phyloP scores from a whole-genome alignment of 2,329 filamentous ascomycete species.

The Ophiostoma australiae region DNA sequence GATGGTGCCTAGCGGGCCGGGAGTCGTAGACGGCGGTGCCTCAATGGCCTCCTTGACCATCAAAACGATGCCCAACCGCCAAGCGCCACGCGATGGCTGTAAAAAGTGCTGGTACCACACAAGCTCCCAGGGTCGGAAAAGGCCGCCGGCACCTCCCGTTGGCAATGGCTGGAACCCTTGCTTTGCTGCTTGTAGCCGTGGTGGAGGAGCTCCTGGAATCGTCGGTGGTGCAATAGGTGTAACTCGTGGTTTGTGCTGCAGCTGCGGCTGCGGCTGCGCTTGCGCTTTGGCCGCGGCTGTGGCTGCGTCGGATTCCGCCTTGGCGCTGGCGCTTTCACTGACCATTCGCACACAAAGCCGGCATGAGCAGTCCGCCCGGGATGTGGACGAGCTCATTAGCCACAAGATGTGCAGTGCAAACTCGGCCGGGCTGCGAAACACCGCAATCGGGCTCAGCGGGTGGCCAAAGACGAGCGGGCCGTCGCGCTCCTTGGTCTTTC shows the following conservation, averaged over 20 bases:
- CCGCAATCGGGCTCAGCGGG: constrained; percentile 26
- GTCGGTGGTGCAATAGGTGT: constrained; percentile 1
- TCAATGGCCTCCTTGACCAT: constrained; percentile 19
- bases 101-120: constrained; percentile 37
- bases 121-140: constrained; percentile 36
- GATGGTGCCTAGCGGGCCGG: constrained; percentile 28
- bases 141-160: not conserved
- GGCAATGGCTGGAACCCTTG: not conserved
- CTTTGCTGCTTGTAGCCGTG: not conserved
- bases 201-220: not conserved
- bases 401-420: constrained; percentile 50
- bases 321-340: constrained; percentile 21
- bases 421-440: constrained; percentile 49
- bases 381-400: constrained; percentile 45
- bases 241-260: not conserved
- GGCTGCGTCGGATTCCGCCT: not conserved
- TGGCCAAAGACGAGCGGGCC: constrained; percentile 33
- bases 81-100: constrained; percentile 32
- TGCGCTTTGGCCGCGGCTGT: not conserved
- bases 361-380: constrained; percentile 49
- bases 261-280: not conserved
- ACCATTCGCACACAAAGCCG: constrained; percentile 41
- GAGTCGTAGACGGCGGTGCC: constrained; percentile 19
- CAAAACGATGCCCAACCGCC: constrained; percentile 36
- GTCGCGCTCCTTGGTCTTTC: constrained; percentile 55